Percentiles rank a stretch among this genome's conserved stretches.
These are phyloP conservation scores for Stenocarpella maydis DNA, from an alignment of 2,329 filamentous ascomycete genomes.

Conservation along the genomic window DNA sequence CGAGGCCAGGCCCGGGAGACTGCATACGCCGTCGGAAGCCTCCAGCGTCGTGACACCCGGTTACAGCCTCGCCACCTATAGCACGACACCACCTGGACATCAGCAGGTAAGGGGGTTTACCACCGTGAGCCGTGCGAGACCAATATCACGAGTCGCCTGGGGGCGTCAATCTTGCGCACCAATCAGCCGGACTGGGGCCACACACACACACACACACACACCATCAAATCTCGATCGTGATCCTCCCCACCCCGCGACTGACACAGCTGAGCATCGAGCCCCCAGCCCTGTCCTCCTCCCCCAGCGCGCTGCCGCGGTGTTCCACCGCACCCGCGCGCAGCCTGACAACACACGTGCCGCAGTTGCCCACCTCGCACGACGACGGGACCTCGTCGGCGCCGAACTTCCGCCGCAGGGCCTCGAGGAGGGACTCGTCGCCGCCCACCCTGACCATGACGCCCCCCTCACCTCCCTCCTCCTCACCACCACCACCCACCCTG, in stretches of 20 bases:
- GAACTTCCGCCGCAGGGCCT: constrained; percentile 55
- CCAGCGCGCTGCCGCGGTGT: constrained; percentile 58
- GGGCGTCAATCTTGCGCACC: neutral
- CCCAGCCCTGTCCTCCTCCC: constrained; percentile 52
- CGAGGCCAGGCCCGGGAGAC: neutral
- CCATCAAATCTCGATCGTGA: constrained; percentile 56
- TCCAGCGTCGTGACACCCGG: neutral
- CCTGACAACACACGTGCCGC: constrained; percentile 58
- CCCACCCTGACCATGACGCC: constrained; percentile 56
- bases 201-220: no score
- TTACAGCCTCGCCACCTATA: neutral
- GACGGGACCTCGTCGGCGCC: constrained; percentile 51
- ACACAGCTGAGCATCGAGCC: constrained; percentile 60
- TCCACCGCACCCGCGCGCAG: constrained; percentile 54
- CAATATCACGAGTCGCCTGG: neutral
- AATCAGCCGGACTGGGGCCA: neutral
- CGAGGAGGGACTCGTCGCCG: constrained; percentile 58
- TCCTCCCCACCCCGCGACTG: constrained; percentile 59
- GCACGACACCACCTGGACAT: neutral
- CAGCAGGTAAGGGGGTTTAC: no score
- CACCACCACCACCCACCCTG: constrained; percentile 40
- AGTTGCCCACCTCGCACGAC: constrained; percentile 64
- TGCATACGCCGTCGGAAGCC: neutral
- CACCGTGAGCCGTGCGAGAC: neutral
- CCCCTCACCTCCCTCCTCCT: no score